phyloP scores from a whole-genome alignment of 2,329 filamentous ascomycete genomes.

The Trichoderma lentiforme region DNA sequence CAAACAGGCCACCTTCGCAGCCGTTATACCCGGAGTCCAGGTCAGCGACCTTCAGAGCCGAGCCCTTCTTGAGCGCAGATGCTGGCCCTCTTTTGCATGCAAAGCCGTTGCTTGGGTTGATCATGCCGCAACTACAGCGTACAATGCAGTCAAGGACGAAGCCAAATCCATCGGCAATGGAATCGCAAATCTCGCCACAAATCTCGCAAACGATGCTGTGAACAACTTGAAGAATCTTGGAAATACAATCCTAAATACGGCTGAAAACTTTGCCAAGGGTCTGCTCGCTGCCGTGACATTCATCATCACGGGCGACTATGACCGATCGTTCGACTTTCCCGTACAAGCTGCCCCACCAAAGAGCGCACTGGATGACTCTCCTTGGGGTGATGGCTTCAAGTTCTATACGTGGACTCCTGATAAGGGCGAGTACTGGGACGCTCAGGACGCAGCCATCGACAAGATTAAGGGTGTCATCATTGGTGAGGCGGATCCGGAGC shows the following conservation, averaged over 20 bases:
- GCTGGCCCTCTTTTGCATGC: neutral
- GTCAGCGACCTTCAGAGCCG: neutral
- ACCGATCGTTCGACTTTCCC: neutral
- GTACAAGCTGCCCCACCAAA: neutral
- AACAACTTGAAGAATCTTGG: neutral
- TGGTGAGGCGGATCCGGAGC: constrained; percentile 1
- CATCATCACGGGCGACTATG: neutral
- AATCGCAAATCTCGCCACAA: neutral
- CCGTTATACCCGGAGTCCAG: neutral
- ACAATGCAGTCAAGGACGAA: neutral
- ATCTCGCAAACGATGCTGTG: neutral
- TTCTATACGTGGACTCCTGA: constrained; percentile 1
- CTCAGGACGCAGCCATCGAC: neutral
- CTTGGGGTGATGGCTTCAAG: constrained; percentile 8
- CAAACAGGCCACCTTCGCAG: neutral
- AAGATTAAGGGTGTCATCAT: neutral
- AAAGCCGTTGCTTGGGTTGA: neutral
- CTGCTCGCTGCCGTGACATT: neutral
- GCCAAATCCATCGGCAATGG: neutral
- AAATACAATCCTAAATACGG: neutral
- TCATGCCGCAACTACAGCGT: neutral
- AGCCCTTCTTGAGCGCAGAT: neutral
- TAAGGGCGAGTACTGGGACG: neutral
- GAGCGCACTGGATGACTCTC: neutral
- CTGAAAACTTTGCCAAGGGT: neutral